Percentiles rank a stretch among this genome's conserved stretches.
Conservation (phyloP, 495 filamentous ascomycete genomes). For the Penicillium silybi region DNA sequence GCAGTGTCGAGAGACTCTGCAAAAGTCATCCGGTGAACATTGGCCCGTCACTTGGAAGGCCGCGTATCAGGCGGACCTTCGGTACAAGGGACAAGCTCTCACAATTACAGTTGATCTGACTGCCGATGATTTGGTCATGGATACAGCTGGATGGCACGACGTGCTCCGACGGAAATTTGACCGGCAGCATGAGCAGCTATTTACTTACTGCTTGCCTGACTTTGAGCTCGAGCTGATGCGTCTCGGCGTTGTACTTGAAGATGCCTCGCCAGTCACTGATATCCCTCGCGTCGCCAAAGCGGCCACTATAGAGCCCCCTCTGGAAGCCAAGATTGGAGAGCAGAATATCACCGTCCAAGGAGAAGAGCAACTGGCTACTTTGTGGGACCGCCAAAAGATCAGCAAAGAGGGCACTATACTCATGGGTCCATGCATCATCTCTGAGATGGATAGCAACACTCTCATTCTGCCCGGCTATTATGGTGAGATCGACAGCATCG, state of each 20-base stretch:
- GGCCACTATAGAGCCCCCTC: constrained; percentile 20
- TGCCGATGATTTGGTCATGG: constrained; percentile 23
- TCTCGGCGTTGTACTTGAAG: constrained; percentile 40
- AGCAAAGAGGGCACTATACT: constrained; percentile 33
- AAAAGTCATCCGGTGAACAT: constrained; percentile 10
- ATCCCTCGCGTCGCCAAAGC: constrained; percentile 33
- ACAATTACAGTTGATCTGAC: constrained; percentile 40
- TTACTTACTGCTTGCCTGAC: constrained; percentile 41
- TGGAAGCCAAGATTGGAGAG: constrained; percentile 25
- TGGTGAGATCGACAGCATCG: constrained; percentile 40
- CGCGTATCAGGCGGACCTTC: constrained; percentile 41
- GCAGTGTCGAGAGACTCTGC: constrained; percentile 16
- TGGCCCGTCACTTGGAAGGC: constrained; percentile 24
- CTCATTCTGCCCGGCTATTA: constrained; percentile 44
- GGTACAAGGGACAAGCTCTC: constrained; percentile 48
- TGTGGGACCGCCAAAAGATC: constrained; percentile 45
- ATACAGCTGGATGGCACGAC: constrained; percentile 12
- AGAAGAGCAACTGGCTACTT: constrained; percentile 29
- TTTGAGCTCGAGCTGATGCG: constrained; percentile 46
- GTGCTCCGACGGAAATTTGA: constrained; percentile 38
- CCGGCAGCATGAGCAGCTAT: constrained; percentile 42
- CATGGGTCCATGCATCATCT: constrained; percentile 44
- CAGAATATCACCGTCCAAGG: constrained; percentile 40
- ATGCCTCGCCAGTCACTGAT: constrained; percentile 35
- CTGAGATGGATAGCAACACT: constrained; percentile 51